Conservation (phyloP, 2,329 filamentous ascomycete genomes). For the Keithomyces neogunnii region DNA sequence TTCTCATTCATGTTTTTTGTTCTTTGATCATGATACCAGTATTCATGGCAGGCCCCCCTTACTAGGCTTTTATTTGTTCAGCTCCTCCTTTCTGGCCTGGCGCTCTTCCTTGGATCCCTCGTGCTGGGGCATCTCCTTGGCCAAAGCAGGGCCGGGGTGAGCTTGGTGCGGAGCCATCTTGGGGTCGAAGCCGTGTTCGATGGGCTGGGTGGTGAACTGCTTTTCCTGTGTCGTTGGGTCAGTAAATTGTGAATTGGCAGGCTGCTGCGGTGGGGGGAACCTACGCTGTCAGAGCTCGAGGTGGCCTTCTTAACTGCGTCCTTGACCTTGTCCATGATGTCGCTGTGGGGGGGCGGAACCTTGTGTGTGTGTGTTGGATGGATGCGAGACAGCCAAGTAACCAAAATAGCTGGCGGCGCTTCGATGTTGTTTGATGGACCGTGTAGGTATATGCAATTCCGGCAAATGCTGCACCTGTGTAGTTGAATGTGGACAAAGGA, state of each 20-base stretch:
- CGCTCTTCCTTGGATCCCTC: slow-evolving; percentile 64
- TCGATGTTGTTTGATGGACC: no score
- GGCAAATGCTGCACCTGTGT: no score
- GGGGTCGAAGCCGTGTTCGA: slow-evolving; percentile 32
- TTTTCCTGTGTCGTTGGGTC: slow-evolving; percentile 24
- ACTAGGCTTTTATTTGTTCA: slow-evolving; percentile 45
- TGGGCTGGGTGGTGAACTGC: slow-evolving; percentile 36
- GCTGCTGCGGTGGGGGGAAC: neutral
- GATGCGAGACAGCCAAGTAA: no score
- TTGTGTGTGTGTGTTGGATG: no score
- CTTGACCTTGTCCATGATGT: neutral
- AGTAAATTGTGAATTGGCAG: no score
- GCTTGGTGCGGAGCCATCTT: slow-evolving; percentile 45
- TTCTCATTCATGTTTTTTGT: no score
- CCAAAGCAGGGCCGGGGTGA: slow-evolving; percentile 48
- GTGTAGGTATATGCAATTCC: no score
- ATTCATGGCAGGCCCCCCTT: no score
- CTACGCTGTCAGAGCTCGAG: neutral
- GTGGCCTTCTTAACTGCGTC: neutral
- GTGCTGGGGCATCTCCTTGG: slow-evolving; percentile 42
- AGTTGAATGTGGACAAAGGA: neutral
- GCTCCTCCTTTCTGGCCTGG: slow-evolving; percentile 51
- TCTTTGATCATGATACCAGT: no score
- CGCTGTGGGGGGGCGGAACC: neutral
- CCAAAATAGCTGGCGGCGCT: no score